Evolutionary conservation across 2,329 filamentous ascomycete genomes (phyloP).

Genomic region (Fusarium albosuccineum): DNA sequence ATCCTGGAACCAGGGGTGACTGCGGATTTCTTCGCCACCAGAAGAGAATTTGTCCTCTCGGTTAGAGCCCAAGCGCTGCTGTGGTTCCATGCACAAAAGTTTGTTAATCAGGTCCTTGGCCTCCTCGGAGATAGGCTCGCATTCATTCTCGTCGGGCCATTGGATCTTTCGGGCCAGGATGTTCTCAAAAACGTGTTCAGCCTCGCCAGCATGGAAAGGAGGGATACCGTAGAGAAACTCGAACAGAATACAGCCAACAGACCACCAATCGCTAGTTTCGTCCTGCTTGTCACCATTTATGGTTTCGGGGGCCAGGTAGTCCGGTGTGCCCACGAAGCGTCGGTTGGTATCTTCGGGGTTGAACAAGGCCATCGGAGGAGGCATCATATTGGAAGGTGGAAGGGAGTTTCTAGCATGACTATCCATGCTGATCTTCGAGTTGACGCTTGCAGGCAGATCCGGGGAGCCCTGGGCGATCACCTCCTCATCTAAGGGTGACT

Average conservation of each 20-base stretch:
- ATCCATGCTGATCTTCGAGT: constrained; percentile 50
- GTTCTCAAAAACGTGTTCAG: constrained; percentile 96
- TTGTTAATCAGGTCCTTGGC: constrained; percentile 96
- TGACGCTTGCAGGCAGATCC: constrained; percentile 70
- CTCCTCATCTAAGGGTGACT: constrained; percentile 80
- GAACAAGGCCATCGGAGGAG: constrained; percentile 93
- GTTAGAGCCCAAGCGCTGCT: constrained; percentile 87
- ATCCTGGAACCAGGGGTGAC: constrained; percentile 88
- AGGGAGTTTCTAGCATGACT: constrained; percentile 51
- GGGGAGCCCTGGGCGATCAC: constrained; percentile 81
- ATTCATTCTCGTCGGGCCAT: constrained; percentile 88
- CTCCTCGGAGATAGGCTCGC: constrained; percentile 80
- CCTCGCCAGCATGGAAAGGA: constrained; percentile 90
- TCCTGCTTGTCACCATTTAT: constrained; percentile 96
- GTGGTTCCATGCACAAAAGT: constrained; percentile 86
- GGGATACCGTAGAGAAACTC: constrained; percentile 95
- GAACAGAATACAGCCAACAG: constrained; percentile 97
- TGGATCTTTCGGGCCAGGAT: constrained; percentile 90
- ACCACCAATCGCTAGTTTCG: constrained; percentile 99
- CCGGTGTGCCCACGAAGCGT: constrained; percentile 94
- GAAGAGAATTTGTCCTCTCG: constrained; percentile 83
- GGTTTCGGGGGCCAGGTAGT: constrained; percentile 96
- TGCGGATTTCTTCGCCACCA: constrained; percentile 92
- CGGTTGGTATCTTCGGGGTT: constrained; percentile 94
- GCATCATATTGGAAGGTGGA: constrained; percentile 77